Evolutionary conservation across 2,329 filamentous ascomycete species (phyloP).

Genomic region (Thielaviopsis populi): DNA sequence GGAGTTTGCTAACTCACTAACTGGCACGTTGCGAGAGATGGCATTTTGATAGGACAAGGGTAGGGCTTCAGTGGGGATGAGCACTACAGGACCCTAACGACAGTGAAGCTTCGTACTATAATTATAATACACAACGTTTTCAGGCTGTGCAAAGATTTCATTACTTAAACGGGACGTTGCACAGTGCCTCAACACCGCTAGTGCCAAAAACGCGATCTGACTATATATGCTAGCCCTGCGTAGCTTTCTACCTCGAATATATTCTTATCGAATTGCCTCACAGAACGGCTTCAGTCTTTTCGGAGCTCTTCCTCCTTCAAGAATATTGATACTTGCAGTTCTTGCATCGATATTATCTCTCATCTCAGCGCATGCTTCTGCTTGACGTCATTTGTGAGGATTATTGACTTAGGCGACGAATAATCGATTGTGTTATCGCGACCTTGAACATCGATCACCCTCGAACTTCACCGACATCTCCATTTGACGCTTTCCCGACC

Average conservation of each 20-base stretch:
- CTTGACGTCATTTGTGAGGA: not conserved
- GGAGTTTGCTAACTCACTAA: not conserved
- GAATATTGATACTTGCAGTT: not conserved
- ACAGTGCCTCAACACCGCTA: not conserved
- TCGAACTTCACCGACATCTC: not conserved
- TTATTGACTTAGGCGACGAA: not conserved
- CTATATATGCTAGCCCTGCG: not conserved
- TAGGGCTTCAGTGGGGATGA: not conserved
- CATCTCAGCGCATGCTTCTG: not conserved
- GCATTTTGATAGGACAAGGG: constrained; percentile 11
- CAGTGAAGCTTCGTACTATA: not conserved
- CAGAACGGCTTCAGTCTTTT: not conserved
- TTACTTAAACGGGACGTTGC: not conserved
- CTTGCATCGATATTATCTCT: not conserved
- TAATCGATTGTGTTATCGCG: not conserved
- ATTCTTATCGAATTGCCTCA: not conserved
- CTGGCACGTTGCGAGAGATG: constrained; percentile 7
- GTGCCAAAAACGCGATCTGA: constrained; percentile 5
- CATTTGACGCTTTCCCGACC: not conserved
- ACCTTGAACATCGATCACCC: not conserved
- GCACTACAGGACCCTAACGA: not conserved
- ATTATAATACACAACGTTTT: not conserved
- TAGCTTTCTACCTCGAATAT: not conserved
- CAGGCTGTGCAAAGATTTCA: constrained; percentile 1
- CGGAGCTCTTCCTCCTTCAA: not conserved